These are phyloP conservation scores for Skeletonema grethae DNA, from an alignment of 108 stramenopile species.

Conservation along the genomic window DNA sequence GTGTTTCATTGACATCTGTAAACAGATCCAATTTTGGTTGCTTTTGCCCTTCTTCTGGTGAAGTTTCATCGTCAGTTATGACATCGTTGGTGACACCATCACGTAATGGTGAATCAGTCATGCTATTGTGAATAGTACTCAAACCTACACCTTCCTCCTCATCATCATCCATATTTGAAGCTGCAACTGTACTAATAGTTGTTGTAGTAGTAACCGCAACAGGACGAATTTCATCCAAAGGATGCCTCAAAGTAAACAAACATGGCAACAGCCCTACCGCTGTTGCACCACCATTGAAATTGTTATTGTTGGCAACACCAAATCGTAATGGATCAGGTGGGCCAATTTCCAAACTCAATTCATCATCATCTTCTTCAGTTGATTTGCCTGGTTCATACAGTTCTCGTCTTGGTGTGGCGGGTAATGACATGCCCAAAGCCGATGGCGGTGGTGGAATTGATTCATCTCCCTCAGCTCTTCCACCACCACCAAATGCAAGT, in stretches of 20 bases:
- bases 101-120: not conserved
- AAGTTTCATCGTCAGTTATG: conserved; percentile 4
- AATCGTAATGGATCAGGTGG: not conserved
- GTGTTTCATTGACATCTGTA: conserved; percentile 62
- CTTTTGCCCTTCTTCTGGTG: conserved; percentile 10
- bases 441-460: not conserved
- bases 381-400: conserved; percentile 3
- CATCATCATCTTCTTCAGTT: conserved; percentile 10
- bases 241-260: conserved; percentile 78
- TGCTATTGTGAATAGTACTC: not conserved
- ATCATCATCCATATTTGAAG: not conserved
- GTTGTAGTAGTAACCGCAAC: conserved; percentile 15
- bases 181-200: too few species aligned
- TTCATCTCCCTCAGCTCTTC: not conserved
- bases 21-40: conserved; percentile 14
- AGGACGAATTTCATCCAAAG: conserved; percentile 78
- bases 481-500: not conserved
- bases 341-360: not conserved
- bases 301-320: not conserved
- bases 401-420: conserved; percentile 41
- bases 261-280: conserved; percentile 43
- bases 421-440: conserved; percentile 7
- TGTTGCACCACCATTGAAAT: not conserved
- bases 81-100: not conserved
- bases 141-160: not conserved